These are phyloP conservation scores for Galium porrigens DNA, from an alignment of 305 asterid species.

Conservation along the genomic window DNA sequence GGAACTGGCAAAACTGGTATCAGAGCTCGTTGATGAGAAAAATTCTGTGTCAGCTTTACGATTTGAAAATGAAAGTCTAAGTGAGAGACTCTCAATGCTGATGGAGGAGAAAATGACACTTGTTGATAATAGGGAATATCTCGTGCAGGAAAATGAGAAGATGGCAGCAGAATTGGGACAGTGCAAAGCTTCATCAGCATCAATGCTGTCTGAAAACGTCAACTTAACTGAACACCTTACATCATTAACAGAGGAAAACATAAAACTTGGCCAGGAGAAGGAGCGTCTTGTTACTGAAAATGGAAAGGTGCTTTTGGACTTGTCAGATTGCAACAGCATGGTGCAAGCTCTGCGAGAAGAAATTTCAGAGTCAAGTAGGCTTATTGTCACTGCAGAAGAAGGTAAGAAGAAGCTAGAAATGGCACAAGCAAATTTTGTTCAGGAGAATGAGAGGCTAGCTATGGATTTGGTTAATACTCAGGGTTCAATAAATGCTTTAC, in stretches of 20 bases:
- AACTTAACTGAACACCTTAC: constrained; percentile 23
- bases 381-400: constrained; percentile 28
- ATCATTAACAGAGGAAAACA: constrained; percentile 39
- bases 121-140: constrained; percentile 32
- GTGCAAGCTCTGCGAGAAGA: constrained; percentile 46
- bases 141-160: constrained; percentile 42
- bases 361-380: constrained; percentile 31
- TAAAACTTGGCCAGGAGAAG: constrained; percentile 40
- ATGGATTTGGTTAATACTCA: constrained; percentile 34
- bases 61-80: constrained; percentile 44
- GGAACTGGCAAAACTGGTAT: constrained; percentile 45
- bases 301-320: constrained; percentile 34
- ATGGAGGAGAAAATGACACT: constrained; percentile 46
- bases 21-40: constrained; percentile 52
- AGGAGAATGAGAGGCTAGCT: constrained; percentile 34
- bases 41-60: constrained; percentile 39
- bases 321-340: constrained; percentile 31
- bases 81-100: constrained; percentile 27
- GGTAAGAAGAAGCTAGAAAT: constrained; percentile 41
- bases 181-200: constrained; percentile 36
- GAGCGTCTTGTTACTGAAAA: constrained; percentile 37
- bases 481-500: constrained; percentile 41
- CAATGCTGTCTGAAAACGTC: constrained; percentile 31
- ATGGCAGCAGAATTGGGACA: constrained; percentile 37
- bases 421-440: constrained; percentile 29